Conservation (phyloP, 2,329 filamentous ascomycete genomes). For the Paecilomyces fulvus region DNA sequence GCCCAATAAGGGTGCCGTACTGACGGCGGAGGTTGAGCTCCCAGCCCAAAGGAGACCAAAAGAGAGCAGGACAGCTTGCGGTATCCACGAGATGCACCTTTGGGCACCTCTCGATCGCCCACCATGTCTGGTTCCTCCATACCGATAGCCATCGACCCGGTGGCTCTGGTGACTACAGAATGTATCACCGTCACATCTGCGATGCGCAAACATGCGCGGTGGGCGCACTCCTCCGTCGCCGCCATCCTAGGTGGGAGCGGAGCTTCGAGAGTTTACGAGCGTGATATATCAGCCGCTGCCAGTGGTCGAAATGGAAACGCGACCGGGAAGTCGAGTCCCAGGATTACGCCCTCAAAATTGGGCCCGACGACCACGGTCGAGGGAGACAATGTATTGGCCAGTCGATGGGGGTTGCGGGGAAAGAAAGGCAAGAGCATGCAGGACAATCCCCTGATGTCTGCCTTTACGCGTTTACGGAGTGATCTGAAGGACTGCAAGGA, state of each 20-base stretch:
- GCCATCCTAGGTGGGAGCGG: constrained; percentile 76
- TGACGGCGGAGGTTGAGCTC: neutral
- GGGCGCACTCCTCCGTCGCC: constrained; percentile 90
- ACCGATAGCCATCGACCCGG: constrained; percentile 78
- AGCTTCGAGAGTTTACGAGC: constrained; percentile 38
- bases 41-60: neutral
- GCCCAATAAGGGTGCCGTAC: neutral
- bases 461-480: constrained; percentile 80
- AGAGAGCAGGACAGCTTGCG: neutral
- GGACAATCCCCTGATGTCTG: constrained; percentile 92
- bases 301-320: constrained; percentile 21
- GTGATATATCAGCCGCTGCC: constrained; percentile 32
- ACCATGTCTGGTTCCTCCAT: constrained; percentile 36
- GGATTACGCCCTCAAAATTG: constrained; percentile 12
- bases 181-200: constrained; percentile 97
- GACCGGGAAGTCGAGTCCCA: constrained; percentile 8
- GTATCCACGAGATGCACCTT: constrained; percentile 10
- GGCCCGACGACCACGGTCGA: constrained; percentile 20
- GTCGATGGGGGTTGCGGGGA: constrained; percentile 85
- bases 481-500: constrained; percentile 87
- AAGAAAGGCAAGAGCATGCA: constrained; percentile 97
- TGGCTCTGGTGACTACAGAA: constrained; percentile 93
- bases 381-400: constrained; percentile 50
- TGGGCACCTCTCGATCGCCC: constrained; percentile 12
- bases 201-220: constrained; percentile 95